Base-by-base conservation (phyloP, 1,284 basidiomycete genomes). In the Takashimella koratensis region DNA sequence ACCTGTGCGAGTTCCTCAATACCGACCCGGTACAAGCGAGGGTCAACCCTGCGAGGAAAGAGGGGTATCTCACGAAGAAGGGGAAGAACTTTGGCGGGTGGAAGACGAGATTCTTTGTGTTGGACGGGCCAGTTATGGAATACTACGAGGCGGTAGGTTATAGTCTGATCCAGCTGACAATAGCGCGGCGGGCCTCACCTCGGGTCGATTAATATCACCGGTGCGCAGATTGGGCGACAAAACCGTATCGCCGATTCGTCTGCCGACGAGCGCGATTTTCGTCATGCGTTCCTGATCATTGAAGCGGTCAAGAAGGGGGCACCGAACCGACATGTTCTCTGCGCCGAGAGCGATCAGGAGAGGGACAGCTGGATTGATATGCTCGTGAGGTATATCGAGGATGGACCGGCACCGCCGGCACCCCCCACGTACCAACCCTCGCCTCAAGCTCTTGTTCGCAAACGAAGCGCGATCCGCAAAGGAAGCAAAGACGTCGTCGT, bases 201-300 rank as follows among this genome's bases (percentile, higher is more conserved):
- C 24, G 93, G 94, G 45, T 88, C 90, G 10, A 97, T 98, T 65
- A 72, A 80, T 53, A 85, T 97, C 60, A 84, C 86, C 19, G 86
- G 87, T 45, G 90, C 94, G 11, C 91, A 96, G 71, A 97, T 97
- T 49, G 85, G 84, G 19, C 78, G 84, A 47, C 84, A 86, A 66
- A 83, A 86, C 66, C 79, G 65, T 77, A 81, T 60, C 48, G 78
- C 74, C 67, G 73, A 73, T 62, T 72, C 55, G 74, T 36, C 30
- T 16, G 81, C 57, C 52, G 90, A 94, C 55, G 93, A 96, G 66
- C 90, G 90, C 67, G 89, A 96, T 59, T 96, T 95, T 64, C 83
- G 93, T 23, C 95, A 98, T 68, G 95, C 95, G 0, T 98, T 98
- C 78, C 83, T 98, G 54, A 91, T 98, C 67, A 90, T 98, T 57